phyloP scores from a whole-genome alignment of 2,329 filamentous ascomycete species.

The Xylariaceae sp. region DNA sequence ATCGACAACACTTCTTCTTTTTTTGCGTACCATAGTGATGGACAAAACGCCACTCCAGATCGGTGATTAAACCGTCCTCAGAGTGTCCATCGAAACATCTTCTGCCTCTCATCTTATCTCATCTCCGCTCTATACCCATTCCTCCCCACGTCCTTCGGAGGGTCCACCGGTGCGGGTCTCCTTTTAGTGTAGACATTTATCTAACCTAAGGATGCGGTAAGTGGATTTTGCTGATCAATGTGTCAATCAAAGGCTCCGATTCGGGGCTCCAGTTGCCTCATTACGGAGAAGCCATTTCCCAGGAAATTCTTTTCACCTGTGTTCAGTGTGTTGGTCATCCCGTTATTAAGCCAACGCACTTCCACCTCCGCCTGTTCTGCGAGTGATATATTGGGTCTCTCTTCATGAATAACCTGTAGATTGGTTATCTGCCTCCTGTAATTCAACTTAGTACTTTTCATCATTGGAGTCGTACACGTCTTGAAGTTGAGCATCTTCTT shows the following conservation, averaged over 20 bases:
- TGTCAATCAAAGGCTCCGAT: conserved; percentile 22
- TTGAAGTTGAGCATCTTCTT: background rate
- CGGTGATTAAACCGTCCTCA: too few species aligned
- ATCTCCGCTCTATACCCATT: conserved; percentile 12
- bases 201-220: conserved; percentile 17
- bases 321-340: conserved; percentile 5
- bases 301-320: conserved; percentile 21
- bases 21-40: too few species aligned
- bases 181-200: conserved; percentile 6
- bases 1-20: too few species aligned
- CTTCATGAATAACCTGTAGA: background rate
- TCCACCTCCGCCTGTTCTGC: background rate
- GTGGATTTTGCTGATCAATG: conserved; percentile 19
- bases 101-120: background rate
- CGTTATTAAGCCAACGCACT: conserved; percentile 2
- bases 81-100: background rate
- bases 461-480: too few species aligned
- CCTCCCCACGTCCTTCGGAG: background rate
- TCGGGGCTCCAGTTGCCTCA: conserved; percentile 4
- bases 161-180: conserved; percentile 23
- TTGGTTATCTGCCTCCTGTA: background rate
- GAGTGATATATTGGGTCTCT: background rate
- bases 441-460: background rate
- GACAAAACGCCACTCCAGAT: too few species aligned
- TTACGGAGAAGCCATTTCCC: background rate